These are phyloP conservation scores for Diaporthe vexans DNA, from an alignment of 2,329 filamentous ascomycete genomes.

Conservation along the genomic window DNA sequence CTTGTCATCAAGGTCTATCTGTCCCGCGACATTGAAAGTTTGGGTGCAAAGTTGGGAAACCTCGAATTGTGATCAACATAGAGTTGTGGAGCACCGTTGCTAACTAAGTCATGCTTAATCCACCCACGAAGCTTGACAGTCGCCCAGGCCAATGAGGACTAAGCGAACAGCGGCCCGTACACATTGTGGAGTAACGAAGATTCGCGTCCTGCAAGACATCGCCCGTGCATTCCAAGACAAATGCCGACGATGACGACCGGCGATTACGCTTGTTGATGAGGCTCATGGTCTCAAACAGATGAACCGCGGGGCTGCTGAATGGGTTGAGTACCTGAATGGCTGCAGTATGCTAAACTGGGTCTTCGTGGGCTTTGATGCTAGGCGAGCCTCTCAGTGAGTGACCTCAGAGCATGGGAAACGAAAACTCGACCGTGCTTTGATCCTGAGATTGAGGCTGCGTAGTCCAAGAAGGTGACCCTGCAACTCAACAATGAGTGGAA, in stretches of 20 bases:
- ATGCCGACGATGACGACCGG: slow-evolving; percentile 22
- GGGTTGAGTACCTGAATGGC: not conserved
- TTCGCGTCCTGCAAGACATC: slow-evolving; percentile 19
- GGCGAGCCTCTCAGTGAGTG: not conserved
- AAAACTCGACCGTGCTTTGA: not conserved
- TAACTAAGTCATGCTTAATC: slow-evolving; percentile 26
- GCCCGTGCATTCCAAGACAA: slow-evolving; percentile 8
- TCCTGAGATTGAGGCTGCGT: slow-evolving; percentile 5
- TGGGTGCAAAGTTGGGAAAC: not conserved
- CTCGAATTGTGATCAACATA: slow-evolving; percentile 19
- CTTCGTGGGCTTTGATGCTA: not conserved
- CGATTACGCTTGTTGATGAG: slow-evolving; percentile 13
- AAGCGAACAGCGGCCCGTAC: slow-evolving; percentile 13
- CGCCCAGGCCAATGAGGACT: slow-evolving; percentile 2
- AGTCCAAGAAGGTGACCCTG: not conserved
- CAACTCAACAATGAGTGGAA: not conserved
- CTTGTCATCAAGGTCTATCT: not conserved
- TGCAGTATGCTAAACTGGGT: too few relatives aligned
- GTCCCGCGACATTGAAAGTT: not conserved
- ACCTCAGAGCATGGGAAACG: not conserved
- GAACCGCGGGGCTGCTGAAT: slow-evolving; percentile 12
- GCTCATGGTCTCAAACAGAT: slow-evolving; percentile 8
- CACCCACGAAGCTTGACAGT: slow-evolving; percentile 15
- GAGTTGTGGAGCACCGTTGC: slow-evolving; percentile 5
- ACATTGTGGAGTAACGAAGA: slow-evolving; percentile 11